phyloP scores from a whole-genome alignment of 352 stramenopile species.

The Aphanomyces invadans region DNA sequence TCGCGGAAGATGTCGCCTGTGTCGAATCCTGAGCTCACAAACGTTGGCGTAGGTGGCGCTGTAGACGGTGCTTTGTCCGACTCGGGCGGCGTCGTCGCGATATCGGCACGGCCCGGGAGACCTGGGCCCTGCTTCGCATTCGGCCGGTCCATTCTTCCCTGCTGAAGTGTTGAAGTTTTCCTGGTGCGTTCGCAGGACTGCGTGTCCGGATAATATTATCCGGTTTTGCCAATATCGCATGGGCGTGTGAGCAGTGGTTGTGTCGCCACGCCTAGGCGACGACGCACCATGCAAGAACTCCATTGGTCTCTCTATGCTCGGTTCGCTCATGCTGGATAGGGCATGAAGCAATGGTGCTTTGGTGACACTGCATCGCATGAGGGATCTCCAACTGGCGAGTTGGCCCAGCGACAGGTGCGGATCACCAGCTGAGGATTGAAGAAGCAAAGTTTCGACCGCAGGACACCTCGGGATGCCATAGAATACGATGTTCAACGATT shows the following conservation, averaged over 20 bases:
- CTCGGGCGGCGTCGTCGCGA: background rate
- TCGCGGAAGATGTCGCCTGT: conserved; percentile 21
- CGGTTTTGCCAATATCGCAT: background rate
- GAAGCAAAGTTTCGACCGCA: no score
- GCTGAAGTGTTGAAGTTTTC: background rate
- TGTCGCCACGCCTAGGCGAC: background rate
- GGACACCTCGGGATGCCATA: no score
- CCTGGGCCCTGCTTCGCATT: background rate
- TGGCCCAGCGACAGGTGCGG: no score
- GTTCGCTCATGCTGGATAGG: no score
- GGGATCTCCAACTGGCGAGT: no score
- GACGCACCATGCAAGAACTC: no score
- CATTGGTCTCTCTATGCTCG: no score
- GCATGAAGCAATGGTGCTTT: no score
- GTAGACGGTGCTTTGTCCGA: background rate
- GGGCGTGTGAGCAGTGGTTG: background rate
- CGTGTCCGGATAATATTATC: background rate
- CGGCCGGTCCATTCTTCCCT: background rate
- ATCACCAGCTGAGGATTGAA: no score
- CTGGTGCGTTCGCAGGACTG: background rate
- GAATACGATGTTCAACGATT: no score
- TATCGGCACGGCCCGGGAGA: background rate
- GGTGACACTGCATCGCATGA: no score
- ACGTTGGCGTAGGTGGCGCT: background rate
- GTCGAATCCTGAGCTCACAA: background rate